A percentile compares a stretch with the other conserved stretches of the same genome.
These are phyloP conservation scores for Endoconidiophora laricicola DNA, from an alignment of 2,329 filamentous ascomycete genomes.

Conservation along the genomic window DNA sequence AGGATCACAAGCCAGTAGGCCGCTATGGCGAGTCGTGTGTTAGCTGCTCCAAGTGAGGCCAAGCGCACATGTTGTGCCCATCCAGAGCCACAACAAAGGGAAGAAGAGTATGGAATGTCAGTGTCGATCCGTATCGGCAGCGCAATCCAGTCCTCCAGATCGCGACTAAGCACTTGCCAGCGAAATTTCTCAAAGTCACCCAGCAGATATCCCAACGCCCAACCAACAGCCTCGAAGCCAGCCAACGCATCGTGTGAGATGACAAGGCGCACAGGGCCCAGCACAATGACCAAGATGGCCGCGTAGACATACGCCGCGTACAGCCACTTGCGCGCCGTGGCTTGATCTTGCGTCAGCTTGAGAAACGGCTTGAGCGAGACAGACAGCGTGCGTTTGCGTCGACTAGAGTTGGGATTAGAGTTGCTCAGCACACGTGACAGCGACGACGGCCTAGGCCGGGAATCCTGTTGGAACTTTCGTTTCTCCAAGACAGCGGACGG, in stretches of 20 bases:
- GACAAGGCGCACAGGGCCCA: conserved; percentile 55
- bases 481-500: too few species aligned
- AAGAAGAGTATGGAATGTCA: not conserved
- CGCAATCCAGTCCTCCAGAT: conserved; percentile 59
- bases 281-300: conserved; percentile 46
- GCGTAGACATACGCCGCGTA: conserved; percentile 69
- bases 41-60: conserved; percentile 53
- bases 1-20: conserved; percentile 61
- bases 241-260: conserved; percentile 50
- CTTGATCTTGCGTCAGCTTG: conserved; percentile 64
- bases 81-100: conserved; percentile 30
- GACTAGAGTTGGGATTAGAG: conserved; percentile 14
- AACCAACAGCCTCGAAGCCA: conserved; percentile 70
- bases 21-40: conserved; percentile 60
- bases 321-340: conserved; percentile 58
- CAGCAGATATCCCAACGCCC: conserved; percentile 80
- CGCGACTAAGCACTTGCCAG: conserved; percentile 49
- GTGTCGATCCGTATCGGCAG: conserved; percentile 35
- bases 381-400: conserved; percentile 48
- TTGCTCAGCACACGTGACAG: too few species aligned
- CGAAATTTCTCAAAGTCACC: conserved; percentile 60
- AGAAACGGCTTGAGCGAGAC: conserved; percentile 56
- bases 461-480: not conserved
- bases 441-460: not conserved
- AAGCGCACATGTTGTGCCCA: conserved; percentile 51